A percentile compares a stretch with the other conserved stretches of the same genome.
phyloP scores from a whole-genome alignment of 2,329 filamentous ascomycete species.

The Pestalotiopsis sp. region DNA sequence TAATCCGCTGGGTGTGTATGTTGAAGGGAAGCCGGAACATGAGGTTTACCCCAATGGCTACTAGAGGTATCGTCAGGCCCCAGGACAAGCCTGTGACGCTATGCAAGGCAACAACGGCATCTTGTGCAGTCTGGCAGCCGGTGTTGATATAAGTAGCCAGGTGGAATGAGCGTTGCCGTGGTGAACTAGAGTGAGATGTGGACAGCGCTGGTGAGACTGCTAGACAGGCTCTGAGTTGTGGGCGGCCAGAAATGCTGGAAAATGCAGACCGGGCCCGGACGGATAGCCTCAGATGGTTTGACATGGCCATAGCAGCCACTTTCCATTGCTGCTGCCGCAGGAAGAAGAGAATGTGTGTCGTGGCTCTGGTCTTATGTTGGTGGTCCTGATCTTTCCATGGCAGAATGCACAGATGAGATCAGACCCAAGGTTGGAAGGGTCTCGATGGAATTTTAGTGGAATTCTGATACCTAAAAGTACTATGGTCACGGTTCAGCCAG shows the following conservation, averaged over 20 bases:
- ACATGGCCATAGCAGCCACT: neutral
- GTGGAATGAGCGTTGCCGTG: conserved; percentile 28
- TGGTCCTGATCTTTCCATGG: no score
- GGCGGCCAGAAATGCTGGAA: neutral
- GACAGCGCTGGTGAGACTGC: neutral
- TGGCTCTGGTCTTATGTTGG: no score
- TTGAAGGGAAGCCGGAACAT: conserved; percentile 48
- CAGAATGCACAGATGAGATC: no score
- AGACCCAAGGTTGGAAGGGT: no score
- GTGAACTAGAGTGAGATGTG: neutral
- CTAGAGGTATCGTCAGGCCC: conserved; percentile 56
- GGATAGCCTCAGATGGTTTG: neutral
- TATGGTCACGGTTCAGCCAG: no score
- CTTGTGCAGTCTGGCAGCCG: conserved; percentile 37
- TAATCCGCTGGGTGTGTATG: conserved; percentile 36
- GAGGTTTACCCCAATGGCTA: conserved; percentile 48
- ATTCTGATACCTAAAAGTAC: no score
- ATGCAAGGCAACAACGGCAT: conserved; percentile 47
- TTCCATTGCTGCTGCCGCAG: neutral
- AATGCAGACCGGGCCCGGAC: neutral
- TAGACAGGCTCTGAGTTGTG: neutral
- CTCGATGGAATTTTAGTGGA: no score
- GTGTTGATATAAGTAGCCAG: conserved; percentile 30
- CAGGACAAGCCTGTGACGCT: conserved; percentile 46
- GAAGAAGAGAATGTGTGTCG: no score